Base-by-base conservation (phyloP, 768 basidiomycete genomes). In the Amylocystis lapponica region DNA sequence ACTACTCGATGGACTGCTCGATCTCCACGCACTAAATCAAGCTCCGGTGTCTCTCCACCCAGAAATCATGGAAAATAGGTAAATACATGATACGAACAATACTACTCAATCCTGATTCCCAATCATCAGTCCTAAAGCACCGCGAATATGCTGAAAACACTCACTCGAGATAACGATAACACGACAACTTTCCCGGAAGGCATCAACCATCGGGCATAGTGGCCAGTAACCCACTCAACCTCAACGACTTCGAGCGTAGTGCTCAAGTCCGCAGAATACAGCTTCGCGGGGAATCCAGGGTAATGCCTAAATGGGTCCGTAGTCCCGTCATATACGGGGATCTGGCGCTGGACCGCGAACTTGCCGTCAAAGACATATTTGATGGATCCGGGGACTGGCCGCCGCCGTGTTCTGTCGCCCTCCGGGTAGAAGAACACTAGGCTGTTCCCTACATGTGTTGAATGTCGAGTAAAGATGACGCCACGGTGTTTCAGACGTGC, bases 301-400 rank as follows among this genome's bases (percentile, higher is more conserved):
- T 42, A 47, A 2, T 14, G 16, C 3, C 14, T 16, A 22, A 47
- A 47, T 8, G 46, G 34, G 21, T 47, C 35, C 2, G 16, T 3
- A 23, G n/a, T 33, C 3, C n/a, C n/a, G n/a, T n/a, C n/a, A n/a
- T 27, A 16, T 14, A 39, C 30, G 8, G 22, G n/a, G 3, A 41
- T 29, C 12, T 41, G 46, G 11, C 23, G 17, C 22, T 42, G 46
- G 5, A 47, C 35, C 2, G 40, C 46, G 11, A 47, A 27, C 17
- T 29, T 30, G 22, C 36, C 27, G 7, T 6, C 4, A 13, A 10
- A 20, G 20, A 14, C 27, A n/a, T 21, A 10, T 16, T 27, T 33
- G 34, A 29, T 41, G 23, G 42, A 41, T n/a, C n/a, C n/a, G n/a
- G n/a, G 21, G 41, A 38, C 46, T 47, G 37, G 46, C 41, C 42